A percentile compares a stretch with the other conserved stretches of the same genome.
Evolutionary conservation across 169 alveolate species (phyloP).

Genomic region (Cryptosporidium ryanae): DNA sequence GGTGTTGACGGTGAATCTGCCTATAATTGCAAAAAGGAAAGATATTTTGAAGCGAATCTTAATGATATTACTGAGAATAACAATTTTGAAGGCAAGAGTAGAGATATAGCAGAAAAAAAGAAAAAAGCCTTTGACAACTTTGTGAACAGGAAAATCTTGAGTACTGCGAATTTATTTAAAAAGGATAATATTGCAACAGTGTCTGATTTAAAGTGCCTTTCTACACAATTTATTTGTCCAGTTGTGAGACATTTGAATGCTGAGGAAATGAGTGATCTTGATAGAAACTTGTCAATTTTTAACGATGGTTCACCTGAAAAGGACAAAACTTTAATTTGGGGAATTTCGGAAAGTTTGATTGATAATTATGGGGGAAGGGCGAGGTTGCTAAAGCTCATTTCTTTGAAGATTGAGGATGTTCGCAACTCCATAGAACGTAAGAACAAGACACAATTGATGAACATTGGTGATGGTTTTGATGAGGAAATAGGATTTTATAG

Average conservation of each 20-base stretch:
- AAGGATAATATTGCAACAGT: no score
- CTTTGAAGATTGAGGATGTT: constrained; percentile 16
- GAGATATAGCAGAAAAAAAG: no score
- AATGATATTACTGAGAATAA: no score
- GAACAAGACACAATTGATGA: constrained; percentile 27
- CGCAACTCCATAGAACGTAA: constrained; percentile 5
- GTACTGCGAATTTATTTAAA: no score
- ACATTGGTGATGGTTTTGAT: constrained; percentile 10
- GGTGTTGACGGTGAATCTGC: no score
- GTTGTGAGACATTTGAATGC: constrained; percentile 22
- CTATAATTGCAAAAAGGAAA: no score
- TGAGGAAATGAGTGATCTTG: constrained; percentile 25
- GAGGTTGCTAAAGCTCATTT: constrained; percentile 20
- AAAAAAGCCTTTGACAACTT: no score
- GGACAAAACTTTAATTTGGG: constrained; percentile 40
- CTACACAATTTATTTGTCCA: constrained; percentile 31
- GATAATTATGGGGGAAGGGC: constrained; percentile 53
- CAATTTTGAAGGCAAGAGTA: no score
- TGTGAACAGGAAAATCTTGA: no score
- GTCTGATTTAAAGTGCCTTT: constrained; percentile 5
- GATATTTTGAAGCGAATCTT: no score
- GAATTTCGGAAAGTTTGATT: constrained; percentile 41
- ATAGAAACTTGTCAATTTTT: background rate
- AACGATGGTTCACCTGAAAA: background rate
- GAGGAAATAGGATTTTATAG: constrained; percentile 27